phyloP scores from a whole-genome alignment of 768 basidiomycete genomes.

The Rhodotorula sphaerocarpa region DNA sequence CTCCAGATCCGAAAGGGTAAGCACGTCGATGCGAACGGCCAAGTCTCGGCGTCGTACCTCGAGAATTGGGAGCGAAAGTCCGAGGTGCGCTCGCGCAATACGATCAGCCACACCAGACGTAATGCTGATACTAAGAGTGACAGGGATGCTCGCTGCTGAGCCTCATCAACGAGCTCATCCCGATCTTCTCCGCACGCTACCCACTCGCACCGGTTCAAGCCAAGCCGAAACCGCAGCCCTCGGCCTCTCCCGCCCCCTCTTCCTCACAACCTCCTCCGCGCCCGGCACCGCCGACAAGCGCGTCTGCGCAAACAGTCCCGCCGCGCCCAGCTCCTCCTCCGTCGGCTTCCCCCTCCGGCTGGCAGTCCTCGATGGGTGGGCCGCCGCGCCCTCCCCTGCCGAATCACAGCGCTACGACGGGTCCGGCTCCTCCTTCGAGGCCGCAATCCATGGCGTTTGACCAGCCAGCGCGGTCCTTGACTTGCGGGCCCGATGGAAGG shows the following conservation, averaged over 20 bases:
- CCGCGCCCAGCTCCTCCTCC: background rate
- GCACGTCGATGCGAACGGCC: slow-evolving; percentile 71
- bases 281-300: background rate
- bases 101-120: background rate
- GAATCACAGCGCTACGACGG: too few species aligned
- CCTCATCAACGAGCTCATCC: slow-evolving; percentile 67
- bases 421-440: too few species aligned
- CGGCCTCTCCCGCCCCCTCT: slow-evolving; percentile 38
- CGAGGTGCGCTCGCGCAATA: slow-evolving; percentile 54
- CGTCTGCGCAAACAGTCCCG: background rate
- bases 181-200: slow-evolving; percentile 54
- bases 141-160: slow-evolving; percentile 70
- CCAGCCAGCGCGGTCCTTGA: too few species aligned
- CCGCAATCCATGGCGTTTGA: too few species aligned
- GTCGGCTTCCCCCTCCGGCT: background rate
- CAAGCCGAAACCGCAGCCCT: slow-evolving; percentile 40
- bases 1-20: slow-evolving; percentile 76
- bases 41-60: slow-evolving; percentile 61
- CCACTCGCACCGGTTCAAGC: background rate
- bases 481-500: too few species aligned
- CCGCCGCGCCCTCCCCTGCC: too few species aligned
- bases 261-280: background rate
- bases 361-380: too few species aligned
- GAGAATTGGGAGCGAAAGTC: slow-evolving; percentile 70
- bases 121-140: too few species aligned